Percentiles rank a stretch among this genome's conserved stretches.
Evolutionary conservation across 2,329 filamentous ascomycete genomes (phyloP).

Genomic region (Cladosporium sphaerospermum): DNA sequence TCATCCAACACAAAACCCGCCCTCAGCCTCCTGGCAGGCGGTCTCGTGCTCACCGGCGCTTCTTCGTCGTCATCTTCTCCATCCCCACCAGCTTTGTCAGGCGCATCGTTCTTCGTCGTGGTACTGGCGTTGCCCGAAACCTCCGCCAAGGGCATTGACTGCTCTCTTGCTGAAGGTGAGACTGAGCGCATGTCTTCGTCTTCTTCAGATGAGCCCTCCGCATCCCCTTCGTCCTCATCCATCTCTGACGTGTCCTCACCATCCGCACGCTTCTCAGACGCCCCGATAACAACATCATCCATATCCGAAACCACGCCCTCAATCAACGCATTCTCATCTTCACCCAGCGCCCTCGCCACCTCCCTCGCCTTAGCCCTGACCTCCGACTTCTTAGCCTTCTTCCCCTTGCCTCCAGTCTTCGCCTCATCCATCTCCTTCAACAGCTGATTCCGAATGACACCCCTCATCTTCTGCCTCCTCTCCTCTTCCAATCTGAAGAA

Average conservation of each 20-base stretch:
- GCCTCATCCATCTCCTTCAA: conserved; percentile 31
- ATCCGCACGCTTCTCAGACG: background rate
- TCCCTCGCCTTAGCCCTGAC: conserved; percentile 16
- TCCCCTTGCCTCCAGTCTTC: conserved; percentile 26
- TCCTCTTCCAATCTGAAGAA: conserved; percentile 75
- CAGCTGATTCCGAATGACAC: conserved; percentile 45
- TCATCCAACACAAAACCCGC: conserved; percentile 42
- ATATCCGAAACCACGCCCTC: conserved; percentile 16
- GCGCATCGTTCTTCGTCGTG: conserved; percentile 13
- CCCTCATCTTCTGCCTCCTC: conserved; percentile 52
- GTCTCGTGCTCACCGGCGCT: conserved; percentile 30
- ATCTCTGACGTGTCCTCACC: background rate
- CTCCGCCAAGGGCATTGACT: background rate
- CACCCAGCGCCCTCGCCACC: conserved; percentile 13
- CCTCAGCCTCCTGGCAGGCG: conserved; percentile 30
- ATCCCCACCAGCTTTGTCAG: conserved; percentile 12
- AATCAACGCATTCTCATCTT: conserved; percentile 14
- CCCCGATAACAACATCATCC: conserved; percentile 5
- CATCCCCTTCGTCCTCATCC: conserved; percentile 11
- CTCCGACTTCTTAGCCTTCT: conserved; percentile 17
- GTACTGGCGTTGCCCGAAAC: conserved; percentile 18
- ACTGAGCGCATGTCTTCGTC: background rate
- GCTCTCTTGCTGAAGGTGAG: too few species aligned
- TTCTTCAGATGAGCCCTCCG: conserved; percentile 8
- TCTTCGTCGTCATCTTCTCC: conserved; percentile 38